Evolutionary conservation across 2,329 filamentous ascomycete genomes (phyloP), one percentile per base, ranked within the genome.

Genomic region (Colletotrichum abscissum): DNA sequence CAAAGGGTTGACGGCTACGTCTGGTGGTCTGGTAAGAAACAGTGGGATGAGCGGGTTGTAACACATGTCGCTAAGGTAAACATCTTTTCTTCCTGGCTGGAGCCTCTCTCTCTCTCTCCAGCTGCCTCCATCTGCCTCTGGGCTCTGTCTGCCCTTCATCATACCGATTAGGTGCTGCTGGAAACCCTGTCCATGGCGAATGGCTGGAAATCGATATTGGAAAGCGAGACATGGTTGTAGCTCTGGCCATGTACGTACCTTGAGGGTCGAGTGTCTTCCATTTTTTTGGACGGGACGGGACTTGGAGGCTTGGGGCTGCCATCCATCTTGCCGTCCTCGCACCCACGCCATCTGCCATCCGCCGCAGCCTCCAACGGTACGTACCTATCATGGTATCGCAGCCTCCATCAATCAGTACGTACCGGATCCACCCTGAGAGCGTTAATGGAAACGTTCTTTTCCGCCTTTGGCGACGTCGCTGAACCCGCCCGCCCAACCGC

Each of bases 381-480:
- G 28, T 55, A 66, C 8, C 16, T 46, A 66, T 16, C 9, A 4
- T 1, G 7, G 26, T 63, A 33, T n/a, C 8, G 42, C 19, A 49
- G 42, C 62, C 19, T 22, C n/a, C 2, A n/a, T 26, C 19, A n/a
- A 30, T 19, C 14, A 1, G 38, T 54, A 30, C 35, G 46, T 52
- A 35, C 57, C 49, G 28, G 8, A 30, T 33, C 55, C 60, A 35
- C 55, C 52, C 42, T 71, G 19, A 35, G 70, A 71, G 71, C 71
- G 60, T 71, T 62, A 73, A 73, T 73, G 67, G 71, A 73, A 73
- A 73, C 67, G 71, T 70, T 73, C 71, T 71, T 73, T 70, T 67
- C 63, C 67, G 67, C 56, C 71, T 73, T 52, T 73, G 67, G 67
- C 56, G 70, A 73, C 30, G 46, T 68, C 49, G 38, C 63, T 68